Evolutionary conservation across 2,329 filamentous ascomycete species (phyloP), one percentile per base, ranked within the genome.

Genomic region (Calonectria leucothoes): DNA sequence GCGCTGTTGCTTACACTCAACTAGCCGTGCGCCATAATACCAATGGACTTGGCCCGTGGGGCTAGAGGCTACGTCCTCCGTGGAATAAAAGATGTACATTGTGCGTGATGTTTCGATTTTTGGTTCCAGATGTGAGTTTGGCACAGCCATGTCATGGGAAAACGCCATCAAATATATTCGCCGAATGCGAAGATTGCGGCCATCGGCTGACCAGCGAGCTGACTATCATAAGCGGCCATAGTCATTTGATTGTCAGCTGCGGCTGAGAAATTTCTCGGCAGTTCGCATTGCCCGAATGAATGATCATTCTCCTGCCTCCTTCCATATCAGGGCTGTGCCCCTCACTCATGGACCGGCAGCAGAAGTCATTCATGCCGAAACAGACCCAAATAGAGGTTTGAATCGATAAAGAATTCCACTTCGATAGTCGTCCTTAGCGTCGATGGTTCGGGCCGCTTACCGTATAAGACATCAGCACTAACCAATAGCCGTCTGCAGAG

Each of bases 31-130:
- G 17, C 17, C 51, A 17, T n/a, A n/a, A n/a, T 55, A 55, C 51
- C 51, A 55, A n/a, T 55, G 51, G 17, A n/a, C 12, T 20, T 55
- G 15, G 27, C 51, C 51, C 3, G 27, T 33, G 10, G 51, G 51
- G 7, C 12, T 27, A 29, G 20, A 8, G 3, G 27, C 51, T 7
- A 55, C n/a, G 6, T 55, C 51, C n/a, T 55, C 51, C 12, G 29
- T 33, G 2, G 51, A 55, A 33, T 55, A 55, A 33, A 55, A 55
- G 27, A 33, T 27, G 51, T 55, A 33, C 51, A 55, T 55, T 14
- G 15, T 10, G 51, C 2, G 12, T 4, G 3, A 8, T 55, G n/a
- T 33, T n/a, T 15, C 2, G 5, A 15, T 12, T 23, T 23, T 8
- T 1, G 20, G 17, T n/a, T 45, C 2, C 7, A 3, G 6, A 45